These are phyloP conservation scores for Thelonectria olida DNA, from an alignment of 2,329 filamentous ascomycete genomes.

Conservation along the genomic window DNA sequence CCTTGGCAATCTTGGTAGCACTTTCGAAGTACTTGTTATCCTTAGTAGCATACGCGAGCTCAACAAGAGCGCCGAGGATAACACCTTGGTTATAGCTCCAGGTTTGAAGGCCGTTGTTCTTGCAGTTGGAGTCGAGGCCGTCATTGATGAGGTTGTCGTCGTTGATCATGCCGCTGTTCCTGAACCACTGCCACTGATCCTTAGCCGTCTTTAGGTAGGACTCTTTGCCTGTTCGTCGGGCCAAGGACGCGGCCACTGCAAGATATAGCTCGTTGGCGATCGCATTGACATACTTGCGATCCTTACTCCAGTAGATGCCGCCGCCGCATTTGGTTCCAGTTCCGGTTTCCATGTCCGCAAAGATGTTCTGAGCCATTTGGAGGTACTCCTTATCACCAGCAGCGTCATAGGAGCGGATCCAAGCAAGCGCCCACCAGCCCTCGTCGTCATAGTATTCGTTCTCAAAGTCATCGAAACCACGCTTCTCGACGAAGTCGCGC, in stretches of 20 bases:
- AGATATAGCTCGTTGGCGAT: slow-evolving; percentile 69
- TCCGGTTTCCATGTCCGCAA: slow-evolving; percentile 64
- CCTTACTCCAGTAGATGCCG: slow-evolving; percentile 66
- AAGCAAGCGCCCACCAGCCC: slow-evolving; percentile 71
- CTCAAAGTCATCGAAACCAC: slow-evolving; percentile 52
- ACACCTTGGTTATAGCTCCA: slow-evolving; percentile 70
- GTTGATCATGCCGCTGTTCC: slow-evolving; percentile 61
- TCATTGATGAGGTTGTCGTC: slow-evolving; percentile 61
- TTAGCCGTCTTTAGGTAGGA: slow-evolving; percentile 60
- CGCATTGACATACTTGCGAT: slow-evolving; percentile 60
- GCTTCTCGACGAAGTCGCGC: slow-evolving; percentile 45
- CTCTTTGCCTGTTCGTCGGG: slow-evolving; percentile 52
- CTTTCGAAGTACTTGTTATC: slow-evolving; percentile 52
- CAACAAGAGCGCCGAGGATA: slow-evolving; percentile 63
- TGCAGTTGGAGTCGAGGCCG: slow-evolving; percentile 57
- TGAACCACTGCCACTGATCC: slow-evolving; percentile 63
- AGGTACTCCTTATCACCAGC: slow-evolving; percentile 63
- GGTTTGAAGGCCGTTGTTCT: slow-evolving; percentile 60
- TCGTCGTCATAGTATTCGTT: slow-evolving; percentile 69
- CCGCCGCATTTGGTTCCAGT: slow-evolving; percentile 59
- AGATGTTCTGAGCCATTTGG: slow-evolving; percentile 60
- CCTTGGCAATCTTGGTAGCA: slow-evolving; percentile 60
- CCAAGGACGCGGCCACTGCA: slow-evolving; percentile 61
- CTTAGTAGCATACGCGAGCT: slow-evolving; percentile 56
- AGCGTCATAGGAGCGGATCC: slow-evolving; percentile 66